A percentile compares a stretch with the other conserved stretches of the same genome.
phyloP scores from a whole-genome alignment of 495 filamentous ascomycete genomes.

The Podospora fimiseda region DNA sequence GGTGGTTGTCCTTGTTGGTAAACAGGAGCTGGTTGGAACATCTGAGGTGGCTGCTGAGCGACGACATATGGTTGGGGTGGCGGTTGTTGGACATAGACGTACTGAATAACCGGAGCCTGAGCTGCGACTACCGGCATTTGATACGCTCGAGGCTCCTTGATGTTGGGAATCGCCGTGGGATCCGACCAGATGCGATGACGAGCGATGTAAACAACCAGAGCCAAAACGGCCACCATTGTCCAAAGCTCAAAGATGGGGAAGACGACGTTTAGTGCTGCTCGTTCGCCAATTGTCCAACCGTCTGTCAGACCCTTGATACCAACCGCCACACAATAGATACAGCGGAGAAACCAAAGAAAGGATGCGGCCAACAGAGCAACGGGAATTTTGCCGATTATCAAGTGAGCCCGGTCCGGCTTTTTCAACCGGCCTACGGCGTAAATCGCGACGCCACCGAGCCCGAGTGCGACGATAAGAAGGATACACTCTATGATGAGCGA shows the following conservation, averaged over 20 bases:
- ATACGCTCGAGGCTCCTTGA: neutral
- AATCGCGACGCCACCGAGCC: neutral
- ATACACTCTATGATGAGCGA: conserved; percentile 6
- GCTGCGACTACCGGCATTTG: neutral
- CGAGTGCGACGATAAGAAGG: conserved; percentile 2
- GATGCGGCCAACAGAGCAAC: conserved; percentile 4
- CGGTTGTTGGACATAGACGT: neutral
- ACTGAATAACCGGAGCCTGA: neutral
- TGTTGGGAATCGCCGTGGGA: neutral
- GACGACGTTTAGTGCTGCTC: neutral
- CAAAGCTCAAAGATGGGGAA: conserved; percentile 7
- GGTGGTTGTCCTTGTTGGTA: neutral
- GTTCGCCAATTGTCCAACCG: neutral
- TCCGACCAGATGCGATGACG: conserved; percentile 8
- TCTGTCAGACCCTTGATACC: conserved; percentile 2
- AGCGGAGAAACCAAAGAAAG: conserved; percentile 11
- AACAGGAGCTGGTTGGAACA: neutral
- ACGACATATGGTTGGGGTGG: neutral
- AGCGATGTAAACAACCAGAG: conserved; percentile 6
- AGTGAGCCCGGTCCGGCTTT: neutral
- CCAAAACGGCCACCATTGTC: conserved; percentile 2
- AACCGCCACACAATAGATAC: neutral
- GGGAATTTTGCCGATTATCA: conserved; percentile 5
- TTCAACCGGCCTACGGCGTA: conserved; percentile 5
- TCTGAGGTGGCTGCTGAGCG: neutral